phyloP scores from a whole-genome alignment of 805 yeast genomes.

The Candida multigemmis region DNA sequence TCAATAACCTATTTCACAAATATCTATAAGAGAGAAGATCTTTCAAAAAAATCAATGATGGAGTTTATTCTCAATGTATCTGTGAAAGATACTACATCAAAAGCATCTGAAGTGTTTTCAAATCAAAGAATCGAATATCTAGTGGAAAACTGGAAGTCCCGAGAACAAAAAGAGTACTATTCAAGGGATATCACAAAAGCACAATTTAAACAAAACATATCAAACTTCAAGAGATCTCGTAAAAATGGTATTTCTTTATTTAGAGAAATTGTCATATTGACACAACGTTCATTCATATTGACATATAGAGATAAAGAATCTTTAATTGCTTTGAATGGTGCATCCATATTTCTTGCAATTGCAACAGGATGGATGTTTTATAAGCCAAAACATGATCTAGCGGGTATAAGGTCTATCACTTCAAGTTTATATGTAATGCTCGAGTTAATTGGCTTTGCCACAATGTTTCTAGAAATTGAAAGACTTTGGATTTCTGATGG shows the following conservation, averaged over 20 bases:
- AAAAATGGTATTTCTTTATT: slow-evolving; percentile 20
- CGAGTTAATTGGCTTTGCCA: slow-evolving; percentile 31
- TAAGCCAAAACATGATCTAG: slow-evolving; percentile 47
- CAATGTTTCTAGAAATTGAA: slow-evolving; percentile 29
- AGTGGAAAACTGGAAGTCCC: slow-evolving; percentile 20
- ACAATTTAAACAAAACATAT: no score
- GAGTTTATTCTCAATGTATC: slow-evolving; percentile 26
- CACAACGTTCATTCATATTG: slow-evolving; percentile 22
- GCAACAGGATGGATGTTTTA: slow-evolving; percentile 73
- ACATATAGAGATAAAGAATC: slow-evolving; percentile 25
- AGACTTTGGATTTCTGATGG: slow-evolving; percentile 32
- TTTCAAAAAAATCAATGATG: slow-evolving; percentile 8
- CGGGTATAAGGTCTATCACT: slow-evolving; percentile 56
- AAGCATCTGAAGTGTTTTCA: neutral
- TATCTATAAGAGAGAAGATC: no score
- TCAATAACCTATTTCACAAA: slow-evolving; percentile 48
- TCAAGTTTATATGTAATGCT: slow-evolving; percentile 27
- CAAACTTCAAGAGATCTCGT: no score
- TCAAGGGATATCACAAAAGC: no score
- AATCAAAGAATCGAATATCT: slow-evolving; percentile 13
- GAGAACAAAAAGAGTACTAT: no score
- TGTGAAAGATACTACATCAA: slow-evolving; percentile 2
- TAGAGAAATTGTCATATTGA: slow-evolving; percentile 21
- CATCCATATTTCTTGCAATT: slow-evolving; percentile 42
- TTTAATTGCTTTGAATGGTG: slow-evolving; percentile 26